phyloP scores from a whole-genome alignment of 2,329 filamentous ascomycete genomes.

The Colletotrichum sp. region DNA sequence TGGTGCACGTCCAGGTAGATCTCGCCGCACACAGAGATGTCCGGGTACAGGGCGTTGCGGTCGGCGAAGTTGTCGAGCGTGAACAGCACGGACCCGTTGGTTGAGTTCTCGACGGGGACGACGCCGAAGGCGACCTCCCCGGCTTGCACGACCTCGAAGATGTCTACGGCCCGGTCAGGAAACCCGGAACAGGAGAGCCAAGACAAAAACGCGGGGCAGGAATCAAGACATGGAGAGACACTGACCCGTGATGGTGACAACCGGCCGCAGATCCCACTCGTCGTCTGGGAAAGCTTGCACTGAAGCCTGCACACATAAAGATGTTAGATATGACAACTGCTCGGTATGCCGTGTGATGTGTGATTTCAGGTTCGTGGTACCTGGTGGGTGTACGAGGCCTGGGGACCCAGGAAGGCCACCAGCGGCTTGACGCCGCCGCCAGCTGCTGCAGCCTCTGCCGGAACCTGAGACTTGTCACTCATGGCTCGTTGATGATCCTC shows the following conservation, averaged over 20 bases:
- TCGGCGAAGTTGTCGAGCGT: slow-evolving; percentile 91
- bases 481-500: neutral
- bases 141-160: slow-evolving; percentile 80
- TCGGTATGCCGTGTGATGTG: neutral
- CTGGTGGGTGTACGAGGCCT: slow-evolving; percentile 57
- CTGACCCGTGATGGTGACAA: slow-evolving; percentile 55
- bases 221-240: slow-evolving; percentile 7
- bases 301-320: slow-evolving; percentile 43
- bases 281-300: slow-evolving; percentile 52
- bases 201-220: neutral
- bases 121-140: slow-evolving; percentile 73
- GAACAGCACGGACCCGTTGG: slow-evolving; percentile 89
- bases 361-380: slow-evolving; percentile 32
- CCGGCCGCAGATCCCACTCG: slow-evolving; percentile 54
- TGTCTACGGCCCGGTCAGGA: slow-evolving; percentile 54
- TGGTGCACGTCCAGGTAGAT: slow-evolving; percentile 89
- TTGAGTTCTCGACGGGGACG: slow-evolving; percentile 95
- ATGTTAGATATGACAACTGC: slow-evolving; percentile 22
- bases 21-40: slow-evolving; percentile 81
- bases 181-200: neutral
- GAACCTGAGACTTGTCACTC: slow-evolving; percentile 9
- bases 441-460: neutral
- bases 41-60: slow-evolving; percentile 64
- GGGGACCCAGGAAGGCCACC: slow-evolving; percentile 55
- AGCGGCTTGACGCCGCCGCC: slow-evolving; percentile 29